phyloP scores from a whole-genome alignment of 371 early-diverging fungal species.

The Syncephalastrum monosporum region DNA sequence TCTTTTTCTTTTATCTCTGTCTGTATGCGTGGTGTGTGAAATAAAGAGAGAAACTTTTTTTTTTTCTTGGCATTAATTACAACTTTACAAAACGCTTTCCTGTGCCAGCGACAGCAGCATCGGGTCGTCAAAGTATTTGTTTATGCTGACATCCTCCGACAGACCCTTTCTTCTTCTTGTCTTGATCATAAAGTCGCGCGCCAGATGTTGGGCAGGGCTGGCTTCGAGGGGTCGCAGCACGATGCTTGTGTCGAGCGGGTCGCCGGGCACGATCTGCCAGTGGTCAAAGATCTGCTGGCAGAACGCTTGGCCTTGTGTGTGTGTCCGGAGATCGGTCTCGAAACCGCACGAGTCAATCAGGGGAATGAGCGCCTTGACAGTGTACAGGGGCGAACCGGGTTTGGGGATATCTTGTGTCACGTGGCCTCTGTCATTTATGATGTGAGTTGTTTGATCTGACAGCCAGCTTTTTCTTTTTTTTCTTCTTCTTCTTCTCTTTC shows the following conservation, averaged over 20 bases:
- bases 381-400: constrained; percentile 93
- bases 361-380: constrained; percentile 92
- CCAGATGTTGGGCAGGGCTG: constrained; percentile 81
- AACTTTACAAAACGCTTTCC: constrained; percentile 37
- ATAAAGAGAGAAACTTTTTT: constrained; percentile 5
- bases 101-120: constrained; percentile 70
- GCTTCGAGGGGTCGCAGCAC: constrained; percentile 90
- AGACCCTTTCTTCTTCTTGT: constrained; percentile 92
- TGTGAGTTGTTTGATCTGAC: no score
- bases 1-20: no score
- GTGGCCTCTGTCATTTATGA: constrained; percentile 72
- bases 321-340: constrained; percentile 94
- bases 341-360: constrained; percentile 96
- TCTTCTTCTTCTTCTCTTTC: not conserved
- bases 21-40: not conserved
- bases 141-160: constrained; percentile 91
- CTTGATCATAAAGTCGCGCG: constrained; percentile 97
- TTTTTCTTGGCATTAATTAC: constrained; percentile 1
- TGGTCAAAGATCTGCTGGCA: constrained; percentile 95
- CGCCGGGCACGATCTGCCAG: constrained; percentile 97
- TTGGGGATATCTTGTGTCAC: constrained; percentile 95
- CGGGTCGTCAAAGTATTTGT: constrained; percentile 95
- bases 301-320: constrained; percentile 96
- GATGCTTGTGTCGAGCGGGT: constrained; percentile 90
- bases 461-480: not conserved